phyloP scores from a whole-genome alignment of 2,329 filamentous ascomycete species.

The Pseudonectria buxi region DNA sequence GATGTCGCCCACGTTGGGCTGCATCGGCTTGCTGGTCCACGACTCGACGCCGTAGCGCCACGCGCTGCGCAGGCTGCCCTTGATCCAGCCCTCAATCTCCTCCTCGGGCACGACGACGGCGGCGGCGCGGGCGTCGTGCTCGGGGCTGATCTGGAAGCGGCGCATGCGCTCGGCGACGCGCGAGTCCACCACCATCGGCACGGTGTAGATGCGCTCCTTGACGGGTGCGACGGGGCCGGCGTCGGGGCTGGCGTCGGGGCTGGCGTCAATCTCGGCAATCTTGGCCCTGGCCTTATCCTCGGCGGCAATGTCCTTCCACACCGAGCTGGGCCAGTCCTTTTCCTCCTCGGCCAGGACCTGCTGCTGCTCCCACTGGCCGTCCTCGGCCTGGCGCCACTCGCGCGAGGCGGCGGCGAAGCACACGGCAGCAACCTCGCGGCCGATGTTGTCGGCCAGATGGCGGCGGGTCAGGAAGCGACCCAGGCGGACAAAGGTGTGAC shows the following conservation, averaged over 20 bases:
- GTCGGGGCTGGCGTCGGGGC: slow-evolving; percentile 37
- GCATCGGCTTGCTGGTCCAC: slow-evolving; percentile 34
- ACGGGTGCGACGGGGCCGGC: slow-evolving; percentile 31
- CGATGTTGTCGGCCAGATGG: slow-evolving; percentile 77
- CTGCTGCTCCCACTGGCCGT: slow-evolving; percentile 37
- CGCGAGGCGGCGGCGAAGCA: slow-evolving; percentile 59
- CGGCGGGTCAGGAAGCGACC: slow-evolving; percentile 84
- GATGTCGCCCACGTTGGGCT: slow-evolving; percentile 34
- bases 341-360: slow-evolving; percentile 64
- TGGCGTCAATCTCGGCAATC: slow-evolving; percentile 33
- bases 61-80: slow-evolving; percentile 48
- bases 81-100: slow-evolving; percentile 64
- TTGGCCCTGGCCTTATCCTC: slow-evolving; percentile 32
- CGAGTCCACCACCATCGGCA: slow-evolving; percentile 67
- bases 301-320: slow-evolving; percentile 51
- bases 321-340: slow-evolving; percentile 75
- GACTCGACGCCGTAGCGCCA: slow-evolving; percentile 44
- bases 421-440: slow-evolving; percentile 77
- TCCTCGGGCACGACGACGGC: slow-evolving; percentile 58
- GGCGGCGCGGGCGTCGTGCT: slow-evolving; percentile 62
- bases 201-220: slow-evolving; percentile 68
- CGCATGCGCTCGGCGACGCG: slow-evolving; percentile 75
- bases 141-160: slow-evolving; percentile 61
- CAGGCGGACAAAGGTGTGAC: slow-evolving; percentile 79
- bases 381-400: slow-evolving; percentile 38